A percentile compares a stretch with the other conserved stretches of the same genome.
Evolutionary conservation across 2,329 filamentous ascomycete genomes (phyloP).

Genomic region (Metarhizium rileyi): DNA sequence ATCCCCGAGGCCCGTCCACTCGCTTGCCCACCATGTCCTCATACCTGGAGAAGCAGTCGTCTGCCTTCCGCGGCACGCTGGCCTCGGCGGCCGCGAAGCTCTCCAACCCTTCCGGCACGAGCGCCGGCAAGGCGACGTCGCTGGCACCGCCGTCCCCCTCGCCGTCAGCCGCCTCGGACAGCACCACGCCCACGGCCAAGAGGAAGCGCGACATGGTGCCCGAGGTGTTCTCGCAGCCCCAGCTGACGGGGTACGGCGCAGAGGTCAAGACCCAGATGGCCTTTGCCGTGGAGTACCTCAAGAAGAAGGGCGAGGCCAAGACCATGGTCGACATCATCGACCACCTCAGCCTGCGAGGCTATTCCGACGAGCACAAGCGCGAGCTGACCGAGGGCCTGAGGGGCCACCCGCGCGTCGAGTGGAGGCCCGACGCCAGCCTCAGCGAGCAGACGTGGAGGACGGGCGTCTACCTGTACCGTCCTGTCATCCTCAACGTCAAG

Average conservation of each 20-base stretch:
- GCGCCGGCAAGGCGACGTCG: slow-evolving; percentile 23
- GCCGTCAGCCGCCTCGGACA: slow-evolving; percentile 46
- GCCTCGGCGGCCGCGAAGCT: slow-evolving; percentile 56
- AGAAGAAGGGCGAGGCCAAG: slow-evolving; percentile 58
- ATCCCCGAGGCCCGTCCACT: slow-evolving; percentile 1
- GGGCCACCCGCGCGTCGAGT: slow-evolving; percentile 49
- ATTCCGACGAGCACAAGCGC: slow-evolving; percentile 50
- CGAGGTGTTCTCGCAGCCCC: slow-evolving; percentile 65
- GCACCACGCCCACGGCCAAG: slow-evolving; percentile 55
- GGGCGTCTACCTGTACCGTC: slow-evolving; percentile 74
- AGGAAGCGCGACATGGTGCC: slow-evolving; percentile 46
- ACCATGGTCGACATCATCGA: slow-evolving; percentile 67
- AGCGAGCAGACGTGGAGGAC: slow-evolving; percentile 57
- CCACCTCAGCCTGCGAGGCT: slow-evolving; percentile 64
- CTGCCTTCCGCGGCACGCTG: slow-evolving; percentile 51
- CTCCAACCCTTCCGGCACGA: slow-evolving; percentile 39
- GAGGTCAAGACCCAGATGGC: slow-evolving; percentile 82
- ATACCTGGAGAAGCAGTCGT: slow-evolving; percentile 56
- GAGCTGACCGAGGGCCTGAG: slow-evolving; percentile 60
- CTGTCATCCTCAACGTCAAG: slow-evolving; percentile 70
- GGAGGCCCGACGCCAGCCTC: slow-evolving; percentile 45
- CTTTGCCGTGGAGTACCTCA: slow-evolving; percentile 77
- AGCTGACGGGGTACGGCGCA: slow-evolving; percentile 63
- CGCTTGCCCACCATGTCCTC: slow-evolving; percentile 40
- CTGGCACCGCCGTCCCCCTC: slow-evolving; percentile 54